Evolutionary conservation across 2,329 filamentous ascomycete genomes (phyloP).

Genomic region (Alternaria panax): DNA sequence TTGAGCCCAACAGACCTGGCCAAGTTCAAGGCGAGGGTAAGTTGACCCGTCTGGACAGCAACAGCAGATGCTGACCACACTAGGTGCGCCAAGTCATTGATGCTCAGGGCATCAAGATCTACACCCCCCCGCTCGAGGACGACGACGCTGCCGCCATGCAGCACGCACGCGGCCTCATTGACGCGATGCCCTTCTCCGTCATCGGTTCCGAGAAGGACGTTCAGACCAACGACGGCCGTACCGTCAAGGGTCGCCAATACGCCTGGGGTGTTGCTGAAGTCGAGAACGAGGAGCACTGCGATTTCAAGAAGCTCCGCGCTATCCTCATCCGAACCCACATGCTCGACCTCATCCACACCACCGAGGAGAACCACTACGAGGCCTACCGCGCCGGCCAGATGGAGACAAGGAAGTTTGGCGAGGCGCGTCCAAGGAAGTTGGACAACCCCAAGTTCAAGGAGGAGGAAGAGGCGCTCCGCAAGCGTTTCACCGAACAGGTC

Average conservation of each 20-base stretch:
- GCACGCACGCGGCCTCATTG: slow-evolving; percentile 93
- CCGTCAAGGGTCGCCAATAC: slow-evolving; percentile 98
- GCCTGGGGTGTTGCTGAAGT: slow-evolving; percentile 99
- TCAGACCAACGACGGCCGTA: slow-evolving; percentile 92
- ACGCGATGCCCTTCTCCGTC: slow-evolving; percentile 97
- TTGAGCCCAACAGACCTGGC: slow-evolving; percentile 89
- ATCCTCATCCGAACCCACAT: slow-evolving; percentile 99
- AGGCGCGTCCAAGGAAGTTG: slow-evolving; percentile 94
- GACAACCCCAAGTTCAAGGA: slow-evolving; percentile 99
- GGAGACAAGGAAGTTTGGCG: slow-evolving; percentile 99
- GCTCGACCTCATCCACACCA: slow-evolving; percentile 99
- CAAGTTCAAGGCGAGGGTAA: slow-evolving; percentile 93
- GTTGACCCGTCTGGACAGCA: slow-evolving; percentile 33
- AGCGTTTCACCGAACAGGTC: slow-evolving; percentile 99
- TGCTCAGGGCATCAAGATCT: slow-evolving; percentile 99
- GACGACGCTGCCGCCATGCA: slow-evolving; percentile 96
- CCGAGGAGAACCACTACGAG: slow-evolving; percentile 99
- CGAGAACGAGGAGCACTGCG: slow-evolving; percentile 99
- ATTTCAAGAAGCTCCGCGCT: slow-evolving; percentile 99
- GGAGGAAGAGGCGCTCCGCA: slow-evolving; percentile 96
- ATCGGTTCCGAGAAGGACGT: slow-evolving; percentile 99
- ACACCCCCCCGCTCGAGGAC: slow-evolving; percentile 96
- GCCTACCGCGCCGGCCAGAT: slow-evolving; percentile 99
- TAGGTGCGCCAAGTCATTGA: slow-evolving; percentile 95
- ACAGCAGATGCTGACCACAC: slow-evolving; percentile 21